Conservation (phyloP, 148 eudicot species). For the Rhododendron molle region DNA sequence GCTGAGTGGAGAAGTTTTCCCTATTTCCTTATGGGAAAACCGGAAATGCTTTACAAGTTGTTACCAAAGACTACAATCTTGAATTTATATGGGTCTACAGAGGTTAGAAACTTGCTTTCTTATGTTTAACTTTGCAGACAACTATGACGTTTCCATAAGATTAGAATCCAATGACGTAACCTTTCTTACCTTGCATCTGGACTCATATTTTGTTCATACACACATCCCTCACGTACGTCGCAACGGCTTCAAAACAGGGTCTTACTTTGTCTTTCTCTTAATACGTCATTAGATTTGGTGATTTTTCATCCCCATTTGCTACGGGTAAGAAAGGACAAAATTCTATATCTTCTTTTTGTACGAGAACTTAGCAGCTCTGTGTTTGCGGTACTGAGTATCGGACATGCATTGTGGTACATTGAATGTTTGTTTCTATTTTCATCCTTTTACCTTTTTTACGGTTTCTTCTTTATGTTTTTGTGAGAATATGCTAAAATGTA, state of each 20-base stretch:
- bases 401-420: neutral
- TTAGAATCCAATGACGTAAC: neutral
- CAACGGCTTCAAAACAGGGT: neutral
- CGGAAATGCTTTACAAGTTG: slow-evolving; percentile 39
- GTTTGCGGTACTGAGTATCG: neutral
- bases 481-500: neutral
- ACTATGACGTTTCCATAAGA: neutral
- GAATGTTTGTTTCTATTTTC: neutral
- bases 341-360: neutral
- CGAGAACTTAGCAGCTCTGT: neutral
- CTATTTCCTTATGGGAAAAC: slow-evolving; percentile 57
- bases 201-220: neutral
- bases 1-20: slow-evolving; percentile 82
- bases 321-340: neutral
- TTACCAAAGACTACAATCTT: slow-evolving; percentile 64
- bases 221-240: neutral
- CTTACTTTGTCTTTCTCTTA: neutral
- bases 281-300: neutral
- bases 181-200: neutral
- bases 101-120: slow-evolving; percentile 44
- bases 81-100: slow-evolving; percentile 93
- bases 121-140: neutral
- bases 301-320: neutral
- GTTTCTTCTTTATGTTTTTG: neutral
- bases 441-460: neutral